phyloP scores from a whole-genome alignment of 495 filamentous ascomycete genomes.

The Penicillium turbatum region DNA sequence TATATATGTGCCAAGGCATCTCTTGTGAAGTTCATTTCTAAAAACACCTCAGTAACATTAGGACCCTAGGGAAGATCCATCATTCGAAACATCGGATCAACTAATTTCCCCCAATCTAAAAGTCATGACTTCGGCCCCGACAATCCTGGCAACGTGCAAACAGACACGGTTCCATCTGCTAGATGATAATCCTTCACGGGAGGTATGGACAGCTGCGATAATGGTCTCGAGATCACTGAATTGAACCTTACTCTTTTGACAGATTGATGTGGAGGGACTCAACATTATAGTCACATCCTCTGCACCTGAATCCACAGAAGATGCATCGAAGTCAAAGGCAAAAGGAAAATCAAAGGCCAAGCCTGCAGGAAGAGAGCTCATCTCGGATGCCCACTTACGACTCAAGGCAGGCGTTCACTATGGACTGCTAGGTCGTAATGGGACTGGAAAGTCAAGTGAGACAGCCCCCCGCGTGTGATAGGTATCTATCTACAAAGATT shows the following conservation, averaged over 20 bases:
- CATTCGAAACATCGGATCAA: too few relatives aligned
- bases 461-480: background rate
- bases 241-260: background rate
- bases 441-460: conserved; percentile 75
- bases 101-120: too few relatives aligned
- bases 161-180: conserved; percentile 46
- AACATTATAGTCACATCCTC: conserved; percentile 56
- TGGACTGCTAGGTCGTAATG: conserved; percentile 73
- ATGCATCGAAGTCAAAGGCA: conserved; percentile 30
- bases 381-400: conserved; percentile 61
- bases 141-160: conserved; percentile 45
- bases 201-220: conserved; percentile 21
- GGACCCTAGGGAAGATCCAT: too few relatives aligned
- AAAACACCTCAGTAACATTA: too few relatives aligned
- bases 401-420: conserved; percentile 68
- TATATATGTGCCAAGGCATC: background rate
- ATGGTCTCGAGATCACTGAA: background rate
- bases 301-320: conserved; percentile 18
- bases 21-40: too few relatives aligned
- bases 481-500: background rate
- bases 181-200: conserved; percentile 37
- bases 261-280: conserved; percentile 67
- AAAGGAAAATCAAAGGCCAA: conserved; percentile 54
- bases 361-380: conserved; percentile 58
- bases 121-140: conserved; percentile 19